Percentiles rank a stretch among this genome's conserved stretches.
Evolutionary conservation across 805 yeast species (phyloP).

Genomic region (Candida ortonii): DNA sequence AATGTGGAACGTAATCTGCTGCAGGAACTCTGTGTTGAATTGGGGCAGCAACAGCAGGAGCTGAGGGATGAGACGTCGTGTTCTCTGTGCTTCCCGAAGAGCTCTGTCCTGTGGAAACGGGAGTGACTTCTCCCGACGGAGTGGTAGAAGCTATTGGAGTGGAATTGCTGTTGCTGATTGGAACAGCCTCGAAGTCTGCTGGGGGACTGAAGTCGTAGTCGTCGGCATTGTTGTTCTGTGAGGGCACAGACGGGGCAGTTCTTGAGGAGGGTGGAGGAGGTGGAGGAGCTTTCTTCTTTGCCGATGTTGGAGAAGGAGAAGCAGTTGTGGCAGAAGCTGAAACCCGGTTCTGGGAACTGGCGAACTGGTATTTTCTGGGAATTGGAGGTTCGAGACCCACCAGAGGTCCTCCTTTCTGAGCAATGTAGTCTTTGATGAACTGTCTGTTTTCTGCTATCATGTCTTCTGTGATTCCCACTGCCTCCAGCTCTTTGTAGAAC

Average conservation of each 20-base stretch:
- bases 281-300: slow-evolving; percentile 35
- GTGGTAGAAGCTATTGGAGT: too few species aligned
- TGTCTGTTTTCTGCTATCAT: slow-evolving; percentile 86
- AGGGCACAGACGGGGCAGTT: not conserved
- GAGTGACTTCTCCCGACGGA: slow-evolving; percentile 8
- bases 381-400: slow-evolving; percentile 84
- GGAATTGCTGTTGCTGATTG: slow-evolving; percentile 3
- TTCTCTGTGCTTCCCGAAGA: too few species aligned
- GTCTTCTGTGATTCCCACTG: slow-evolving; percentile 79
- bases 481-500: slow-evolving; percentile 66
- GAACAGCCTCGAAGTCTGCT: slow-evolving; percentile 6
- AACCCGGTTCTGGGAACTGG: slow-evolving; percentile 7
- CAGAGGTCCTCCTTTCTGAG: slow-evolving; percentile 72
- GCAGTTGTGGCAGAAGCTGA: too few species aligned
- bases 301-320: too few species aligned
- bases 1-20: slow-evolving; percentile 16
- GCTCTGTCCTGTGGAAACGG: slow-evolving; percentile 2
- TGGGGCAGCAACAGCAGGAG: slow-evolving; percentile 5
- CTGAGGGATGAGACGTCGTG: too few species aligned
- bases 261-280: slow-evolving; percentile 38
- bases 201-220: slow-evolving; percentile 12
- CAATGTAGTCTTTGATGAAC: slow-evolving; percentile 75
- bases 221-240: slow-evolving; percentile 8
- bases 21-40: slow-evolving; percentile 30
- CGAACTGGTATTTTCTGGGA: slow-evolving; percentile 55